A percentile compares a stretch with the other conserved stretches of the same genome.
phyloP scores from a whole-genome alignment of 192 early-diverging fungal genomes.

The Pilaira anomala region DNA sequence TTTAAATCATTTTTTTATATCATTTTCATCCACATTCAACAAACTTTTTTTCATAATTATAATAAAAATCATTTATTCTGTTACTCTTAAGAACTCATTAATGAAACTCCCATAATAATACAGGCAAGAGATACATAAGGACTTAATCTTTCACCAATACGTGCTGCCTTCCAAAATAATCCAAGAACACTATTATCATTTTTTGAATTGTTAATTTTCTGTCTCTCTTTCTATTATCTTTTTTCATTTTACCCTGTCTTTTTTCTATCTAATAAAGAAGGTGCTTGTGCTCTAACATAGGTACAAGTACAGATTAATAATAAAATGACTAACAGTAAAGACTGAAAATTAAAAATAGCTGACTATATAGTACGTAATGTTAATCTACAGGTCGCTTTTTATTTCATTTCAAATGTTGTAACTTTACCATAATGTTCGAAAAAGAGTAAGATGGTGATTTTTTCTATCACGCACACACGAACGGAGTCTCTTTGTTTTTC shows the following conservation, averaged over 20 bases:
- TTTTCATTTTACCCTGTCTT: slow-evolving; percentile 82
- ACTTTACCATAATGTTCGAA: too few relatives aligned
- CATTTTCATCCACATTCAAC: neutral
- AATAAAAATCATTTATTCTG: neutral
- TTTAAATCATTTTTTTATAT: neutral
- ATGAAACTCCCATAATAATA: slow-evolving; percentile 77
- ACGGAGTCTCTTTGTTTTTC: too few relatives aligned
- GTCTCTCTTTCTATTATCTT: too few relatives aligned
- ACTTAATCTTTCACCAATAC: slow-evolving; percentile 92
- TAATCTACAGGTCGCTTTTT: too few relatives aligned
- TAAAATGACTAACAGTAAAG: slow-evolving; percentile 85
- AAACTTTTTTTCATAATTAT: slow-evolving; percentile 1
- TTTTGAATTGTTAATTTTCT: neutral
- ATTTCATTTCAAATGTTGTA: too few relatives aligned
- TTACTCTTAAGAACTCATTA: slow-evolving; percentile 42
- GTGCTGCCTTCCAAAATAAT: slow-evolving; percentile 92
- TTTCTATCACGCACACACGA: too few relatives aligned
- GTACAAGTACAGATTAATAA: slow-evolving; percentile 97
- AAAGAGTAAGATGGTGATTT: too few relatives aligned
- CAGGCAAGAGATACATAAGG: slow-evolving; percentile 94
- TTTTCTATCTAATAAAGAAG: slow-evolving; percentile 80
- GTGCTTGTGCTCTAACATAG: slow-evolving; percentile 87
- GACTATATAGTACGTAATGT: slow-evolving; percentile 57
- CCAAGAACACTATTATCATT: slow-evolving; percentile 66
- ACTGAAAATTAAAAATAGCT: slow-evolving; percentile 96